Evolutionary conservation across 2,329 filamentous ascomycete species (phyloP).

Genomic region (Hypoxylon sp.): DNA sequence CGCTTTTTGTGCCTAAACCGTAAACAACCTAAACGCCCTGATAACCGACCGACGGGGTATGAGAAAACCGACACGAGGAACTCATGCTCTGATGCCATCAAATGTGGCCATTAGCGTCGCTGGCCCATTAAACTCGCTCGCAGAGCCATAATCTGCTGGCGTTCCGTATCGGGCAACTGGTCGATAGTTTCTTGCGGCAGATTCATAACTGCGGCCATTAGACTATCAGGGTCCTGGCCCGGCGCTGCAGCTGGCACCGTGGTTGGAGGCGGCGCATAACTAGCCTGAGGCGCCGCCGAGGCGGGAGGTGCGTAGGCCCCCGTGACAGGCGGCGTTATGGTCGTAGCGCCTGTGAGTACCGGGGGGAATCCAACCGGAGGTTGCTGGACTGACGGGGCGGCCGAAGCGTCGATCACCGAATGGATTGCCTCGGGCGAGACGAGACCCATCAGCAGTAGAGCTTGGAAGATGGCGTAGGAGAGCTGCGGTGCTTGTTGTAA

Average conservation of each 20-base stretch:
- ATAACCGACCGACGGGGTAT: constrained; percentile 34
- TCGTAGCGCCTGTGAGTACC: constrained; percentile 55
- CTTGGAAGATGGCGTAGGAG: constrained; percentile 94
- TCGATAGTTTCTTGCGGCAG: constrained; percentile 86
- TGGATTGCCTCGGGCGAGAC: constrained; percentile 87
- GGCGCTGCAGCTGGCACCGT: constrained; percentile 49
- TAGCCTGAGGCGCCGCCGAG: constrained; percentile 50
- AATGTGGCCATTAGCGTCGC: constrained; percentile 45
- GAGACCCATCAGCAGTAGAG: constrained; percentile 89
- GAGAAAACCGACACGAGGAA: constrained; percentile 21
- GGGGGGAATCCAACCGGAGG: constrained; percentile 54
- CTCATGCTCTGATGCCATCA: background rate
- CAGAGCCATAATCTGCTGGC: constrained; percentile 82
- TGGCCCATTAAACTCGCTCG: constrained; percentile 70
- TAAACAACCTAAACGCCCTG: constrained; percentile 36
- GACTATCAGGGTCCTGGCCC: constrained; percentile 72
- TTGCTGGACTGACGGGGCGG: constrained; percentile 55
- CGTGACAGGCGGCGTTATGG: constrained; percentile 62
- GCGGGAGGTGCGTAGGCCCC: constrained; percentile 60
- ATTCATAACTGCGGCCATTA: constrained; percentile 84
- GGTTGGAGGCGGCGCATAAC: constrained; percentile 57
- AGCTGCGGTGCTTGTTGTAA: constrained; percentile 91
- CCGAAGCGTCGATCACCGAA: constrained; percentile 76
- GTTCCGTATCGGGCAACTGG: constrained; percentile 78
- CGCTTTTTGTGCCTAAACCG: constrained; percentile 33